Conservation (phyloP, 352 stramenopile species). For the Phytophthora ohioensis region DNA sequence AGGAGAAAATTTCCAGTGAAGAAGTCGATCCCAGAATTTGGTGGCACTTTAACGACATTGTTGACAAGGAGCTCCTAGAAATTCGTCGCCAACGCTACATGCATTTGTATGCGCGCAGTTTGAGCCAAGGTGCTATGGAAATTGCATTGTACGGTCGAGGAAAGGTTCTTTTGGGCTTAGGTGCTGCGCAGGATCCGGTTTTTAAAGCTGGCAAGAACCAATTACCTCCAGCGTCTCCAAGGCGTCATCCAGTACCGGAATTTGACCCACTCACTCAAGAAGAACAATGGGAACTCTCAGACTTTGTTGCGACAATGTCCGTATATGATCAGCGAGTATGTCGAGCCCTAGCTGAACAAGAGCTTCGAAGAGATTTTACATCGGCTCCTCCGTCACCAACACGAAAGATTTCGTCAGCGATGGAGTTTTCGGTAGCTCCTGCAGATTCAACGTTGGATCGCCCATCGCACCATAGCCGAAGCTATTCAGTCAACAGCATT, state of each 20-base stretch:
- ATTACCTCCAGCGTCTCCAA: slow-evolving; percentile 22
- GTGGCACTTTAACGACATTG: slow-evolving; percentile 29
- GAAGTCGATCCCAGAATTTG: slow-evolving; percentile 18
- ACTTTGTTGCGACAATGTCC: slow-evolving; percentile 57
- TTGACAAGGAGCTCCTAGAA: slow-evolving; percentile 34
- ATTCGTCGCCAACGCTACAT: slow-evolving; percentile 55
- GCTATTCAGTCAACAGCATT: slow-evolving; percentile 34
- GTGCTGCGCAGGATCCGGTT: slow-evolving; percentile 11
- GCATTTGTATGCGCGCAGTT: slow-evolving; percentile 65
- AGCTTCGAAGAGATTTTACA: slow-evolving; percentile 51
- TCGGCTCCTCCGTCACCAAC: slow-evolving; percentile 32
- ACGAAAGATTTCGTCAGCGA: slow-evolving; percentile 34
- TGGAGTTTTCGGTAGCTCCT: slow-evolving; percentile 30
- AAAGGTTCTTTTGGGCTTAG: slow-evolving; percentile 30
- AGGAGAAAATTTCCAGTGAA: not conserved
- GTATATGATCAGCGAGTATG: slow-evolving; percentile 62
- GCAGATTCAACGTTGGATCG: slow-evolving; percentile 8
- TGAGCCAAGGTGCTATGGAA: slow-evolving; percentile 50
- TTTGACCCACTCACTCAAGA: slow-evolving; percentile 51
- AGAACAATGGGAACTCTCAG: slow-evolving; percentile 75
- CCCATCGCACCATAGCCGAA: slow-evolving; percentile 26
- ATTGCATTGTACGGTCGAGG: slow-evolving; percentile 53
- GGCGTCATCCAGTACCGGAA: slow-evolving; percentile 19
- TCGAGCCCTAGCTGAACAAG: slow-evolving; percentile 49
- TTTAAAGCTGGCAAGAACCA: slow-evolving; percentile 5